Evolutionary conservation across 192 early-diverging fungal species (phyloP).

Genomic region (Paraglomus brasilianum): DNA sequence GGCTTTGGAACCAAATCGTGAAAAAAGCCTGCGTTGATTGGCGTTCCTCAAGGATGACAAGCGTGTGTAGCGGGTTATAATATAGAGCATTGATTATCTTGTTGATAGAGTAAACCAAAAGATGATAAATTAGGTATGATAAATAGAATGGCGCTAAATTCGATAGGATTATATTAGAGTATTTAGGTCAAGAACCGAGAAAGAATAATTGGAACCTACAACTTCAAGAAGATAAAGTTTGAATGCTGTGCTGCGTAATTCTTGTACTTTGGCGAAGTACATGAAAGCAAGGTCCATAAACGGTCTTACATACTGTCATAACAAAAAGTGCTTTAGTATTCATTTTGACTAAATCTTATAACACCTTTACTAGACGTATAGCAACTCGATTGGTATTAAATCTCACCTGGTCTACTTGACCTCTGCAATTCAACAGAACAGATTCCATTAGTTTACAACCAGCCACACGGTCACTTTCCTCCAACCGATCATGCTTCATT

Average conservation of each 20-base stretch:
- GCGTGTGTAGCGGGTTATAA: constrained; percentile 80
- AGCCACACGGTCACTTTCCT: constrained; percentile 76
- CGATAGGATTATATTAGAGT: constrained; percentile 21
- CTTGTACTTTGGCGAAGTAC: constrained; percentile 58
- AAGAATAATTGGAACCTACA: constrained; percentile 30
- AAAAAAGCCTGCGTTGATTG: constrained; percentile 78
- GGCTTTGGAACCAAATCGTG: constrained; percentile 69
- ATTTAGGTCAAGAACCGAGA: no score
- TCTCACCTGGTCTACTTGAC: constrained; percentile 68
- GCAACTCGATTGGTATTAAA: background rate
- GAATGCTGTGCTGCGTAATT: constrained; percentile 66
- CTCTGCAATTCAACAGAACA: constrained; percentile 80
- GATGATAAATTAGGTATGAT: constrained; percentile 22
- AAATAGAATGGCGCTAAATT: background rate
- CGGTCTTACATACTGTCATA: constrained; percentile 57
- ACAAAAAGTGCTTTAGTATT: background rate
- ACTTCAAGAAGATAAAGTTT: constrained; percentile 77
- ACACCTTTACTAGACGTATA: background rate
- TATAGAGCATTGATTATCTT: constrained; percentile 78
- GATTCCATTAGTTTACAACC: constrained; percentile 86
- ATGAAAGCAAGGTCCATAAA: constrained; percentile 68
- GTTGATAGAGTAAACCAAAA: constrained; percentile 21
- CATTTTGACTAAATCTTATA: background rate
- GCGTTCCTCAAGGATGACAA: constrained; percentile 76
- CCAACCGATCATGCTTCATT: constrained; percentile 72